Evolutionary conservation across 495 filamentous ascomycete species (phyloP).

Genomic region (Diplogelasinospora grovesii): DNA sequence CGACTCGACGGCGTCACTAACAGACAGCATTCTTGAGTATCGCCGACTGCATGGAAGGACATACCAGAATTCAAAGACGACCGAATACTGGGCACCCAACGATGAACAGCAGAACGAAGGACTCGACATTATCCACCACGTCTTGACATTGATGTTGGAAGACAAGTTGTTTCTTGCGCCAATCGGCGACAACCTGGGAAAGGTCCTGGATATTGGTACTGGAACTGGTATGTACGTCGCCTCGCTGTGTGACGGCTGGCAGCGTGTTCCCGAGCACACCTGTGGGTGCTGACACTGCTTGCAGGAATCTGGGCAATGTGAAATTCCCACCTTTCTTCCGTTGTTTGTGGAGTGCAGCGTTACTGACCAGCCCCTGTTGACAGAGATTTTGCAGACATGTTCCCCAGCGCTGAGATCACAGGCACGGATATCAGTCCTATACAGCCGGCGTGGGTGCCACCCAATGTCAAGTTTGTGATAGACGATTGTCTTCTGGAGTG

Average conservation of each 20-base stretch:
- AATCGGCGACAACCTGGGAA: conserved; percentile 18
- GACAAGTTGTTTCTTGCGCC: conserved; percentile 37
- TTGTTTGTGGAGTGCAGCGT: no score
- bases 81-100: conserved; percentile 31
- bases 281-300: no score
- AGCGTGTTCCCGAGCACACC: no score
- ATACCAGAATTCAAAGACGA: conserved; percentile 29
- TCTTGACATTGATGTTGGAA: conserved; percentile 25
- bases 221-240: conserved; percentile 27
- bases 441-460: conserved; percentile 10
- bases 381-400: conserved; percentile 50
- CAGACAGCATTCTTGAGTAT: conserved; percentile 38
- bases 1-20: conserved; percentile 39
- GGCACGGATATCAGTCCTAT: conserved; percentile 51
- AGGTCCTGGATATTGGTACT: conserved; percentile 32
- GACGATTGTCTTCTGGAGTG: conserved; percentile 49
- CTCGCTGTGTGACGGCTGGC: no score
- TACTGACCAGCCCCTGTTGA: no score
- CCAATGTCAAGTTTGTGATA: conserved; percentile 41
- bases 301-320: conserved; percentile 34
- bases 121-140: conserved; percentile 33
- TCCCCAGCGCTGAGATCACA: conserved; percentile 43
- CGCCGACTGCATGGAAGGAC: conserved; percentile 33
- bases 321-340: not conserved
- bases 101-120: conserved; percentile 30